Base-by-base conservation (phyloP, 148 eudicot genomes). In the Silene conica region DNA sequence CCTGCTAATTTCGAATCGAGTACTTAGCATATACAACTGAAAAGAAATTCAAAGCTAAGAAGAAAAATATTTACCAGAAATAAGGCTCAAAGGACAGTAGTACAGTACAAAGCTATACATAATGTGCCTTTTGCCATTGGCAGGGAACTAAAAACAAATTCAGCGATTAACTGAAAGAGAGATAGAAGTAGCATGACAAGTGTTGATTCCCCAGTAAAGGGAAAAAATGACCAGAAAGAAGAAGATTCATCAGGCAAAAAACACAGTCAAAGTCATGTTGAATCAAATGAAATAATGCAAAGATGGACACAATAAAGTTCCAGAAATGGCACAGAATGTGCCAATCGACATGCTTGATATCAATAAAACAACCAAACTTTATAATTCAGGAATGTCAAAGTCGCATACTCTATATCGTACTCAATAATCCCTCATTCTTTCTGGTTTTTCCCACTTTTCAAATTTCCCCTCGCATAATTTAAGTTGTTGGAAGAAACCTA, bases 1-100 rank as follows among this genome's bases (percentile, higher is more conserved):
- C 91, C 98, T 94, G 85, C 72, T 57, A 82, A 13, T 50, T 48
- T 16, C 20, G 52, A 69, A 22, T 21, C 38, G 13, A 14, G 19
- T 26, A 63, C 18, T 70, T 41, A 73, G 67, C 50, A 69, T 69
- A 70, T 18, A 7, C 43, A 15, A 46, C 18, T 22, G 19, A 78
- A 4, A 34, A 13, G 0, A 66, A 19, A 21, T 60, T 43, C 9
- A 34, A 34, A 65, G 70, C 58, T 70, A 58, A 62, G 26, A 70
- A 13, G 1, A 63, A 1, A 1, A 48, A 61, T 4, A 45, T 18
- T 6, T 1, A 28, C 2, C 43, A 26, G 41, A 26, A 63, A 63
- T 5, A 63, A 63, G 48, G 69, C 50, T n/a, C 3, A 1, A 66
- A 19, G 13, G 67, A n/a, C n/a, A n/a, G n/a, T n/a, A n/a, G n/a